Conservation (phyloP, 2,329 filamentous ascomycete genomes). For the Trichoderma aggressivum region DNA sequence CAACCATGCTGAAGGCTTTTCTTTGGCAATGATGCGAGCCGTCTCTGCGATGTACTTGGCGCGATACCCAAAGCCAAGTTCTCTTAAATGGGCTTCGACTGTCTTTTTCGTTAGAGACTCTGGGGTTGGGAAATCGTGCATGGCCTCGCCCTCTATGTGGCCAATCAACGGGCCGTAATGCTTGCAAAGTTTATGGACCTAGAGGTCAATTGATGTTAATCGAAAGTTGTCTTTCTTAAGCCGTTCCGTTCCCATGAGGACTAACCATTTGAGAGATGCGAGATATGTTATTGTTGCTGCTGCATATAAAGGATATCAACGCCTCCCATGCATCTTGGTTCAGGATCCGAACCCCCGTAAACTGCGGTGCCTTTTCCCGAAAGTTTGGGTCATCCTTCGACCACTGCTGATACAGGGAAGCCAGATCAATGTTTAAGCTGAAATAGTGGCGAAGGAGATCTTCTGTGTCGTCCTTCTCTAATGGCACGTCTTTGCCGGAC, state of each 20-base stretch:
- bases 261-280: slow-evolving; percentile 90
- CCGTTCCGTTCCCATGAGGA: too few relatives aligned
- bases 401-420: slow-evolving; percentile 80
- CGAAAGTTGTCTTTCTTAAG: neutral
- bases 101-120: slow-evolving; percentile 65
- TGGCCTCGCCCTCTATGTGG: slow-evolving; percentile 64
- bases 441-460: slow-evolving; percentile 79
- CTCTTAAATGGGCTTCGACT: slow-evolving; percentile 77
- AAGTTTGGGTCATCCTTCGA: slow-evolving; percentile 83
- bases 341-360: slow-evolving; percentile 86
- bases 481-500: neutral
- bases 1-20: slow-evolving; percentile 72
- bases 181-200: slow-evolving; percentile 81
- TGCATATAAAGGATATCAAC: slow-evolving; percentile 92
- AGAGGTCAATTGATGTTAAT: neutral
- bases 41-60: slow-evolving; percentile 91
- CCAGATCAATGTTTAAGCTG: slow-evolving; percentile 75
- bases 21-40: slow-evolving; percentile 66
- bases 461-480: slow-evolving; percentile 63
- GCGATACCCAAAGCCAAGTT: slow-evolving; percentile 89
- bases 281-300: slow-evolving; percentile 96
- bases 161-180: slow-evolving; percentile 80
- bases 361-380: slow-evolving; percentile 77
- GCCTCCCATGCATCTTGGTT: slow-evolving; percentile 97
- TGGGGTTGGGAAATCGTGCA: slow-evolving; percentile 84